These are phyloP conservation scores for Sclerotinia trifoliorum DNA, from an alignment of 2,329 filamentous ascomycete species.

Conservation along the genomic window DNA sequence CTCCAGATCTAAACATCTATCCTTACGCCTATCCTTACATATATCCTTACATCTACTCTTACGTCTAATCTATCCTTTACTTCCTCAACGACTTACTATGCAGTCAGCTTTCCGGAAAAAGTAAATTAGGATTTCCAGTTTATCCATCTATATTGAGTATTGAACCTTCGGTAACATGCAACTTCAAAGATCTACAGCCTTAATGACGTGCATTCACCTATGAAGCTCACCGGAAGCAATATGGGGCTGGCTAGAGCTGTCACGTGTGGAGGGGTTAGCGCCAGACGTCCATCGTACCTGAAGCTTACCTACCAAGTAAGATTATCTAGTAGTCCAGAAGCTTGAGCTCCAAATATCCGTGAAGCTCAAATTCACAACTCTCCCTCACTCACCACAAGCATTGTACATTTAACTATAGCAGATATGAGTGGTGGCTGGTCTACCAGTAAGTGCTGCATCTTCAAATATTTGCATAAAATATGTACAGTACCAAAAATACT, in stretches of 20 bases:
- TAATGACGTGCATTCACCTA: constrained; percentile 6
- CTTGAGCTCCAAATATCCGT: constrained; percentile 7
- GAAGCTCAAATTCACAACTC: constrained; percentile 15
- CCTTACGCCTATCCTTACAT: too few species aligned
- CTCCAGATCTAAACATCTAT: neutral
- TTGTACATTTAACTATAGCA: constrained; percentile 11
- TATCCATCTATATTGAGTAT: neutral
- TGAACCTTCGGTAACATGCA: neutral
- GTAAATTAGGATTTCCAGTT: neutral
- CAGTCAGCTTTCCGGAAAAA: neutral
- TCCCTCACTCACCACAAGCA: neutral
- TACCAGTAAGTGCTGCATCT: constrained; percentile 60
- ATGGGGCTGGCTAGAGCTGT: neutral
- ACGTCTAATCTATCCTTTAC: neutral
- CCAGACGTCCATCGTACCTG: constrained; percentile 2
- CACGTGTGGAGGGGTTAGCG: constrained; percentile 19
- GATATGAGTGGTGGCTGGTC: constrained; percentile 86
- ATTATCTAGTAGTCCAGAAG: neutral
- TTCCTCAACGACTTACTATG: neutral
- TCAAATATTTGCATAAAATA: constrained; percentile 20
- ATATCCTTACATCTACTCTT: neutral
- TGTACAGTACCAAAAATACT: constrained; percentile 28
- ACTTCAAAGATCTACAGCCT: constrained; percentile 3
- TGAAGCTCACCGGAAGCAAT: constrained; percentile 3
- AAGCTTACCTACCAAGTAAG: constrained; percentile 10